Base-by-base conservation (phyloP, 352 stramenopile genomes). In the Phytophthora fragariae region DNA sequence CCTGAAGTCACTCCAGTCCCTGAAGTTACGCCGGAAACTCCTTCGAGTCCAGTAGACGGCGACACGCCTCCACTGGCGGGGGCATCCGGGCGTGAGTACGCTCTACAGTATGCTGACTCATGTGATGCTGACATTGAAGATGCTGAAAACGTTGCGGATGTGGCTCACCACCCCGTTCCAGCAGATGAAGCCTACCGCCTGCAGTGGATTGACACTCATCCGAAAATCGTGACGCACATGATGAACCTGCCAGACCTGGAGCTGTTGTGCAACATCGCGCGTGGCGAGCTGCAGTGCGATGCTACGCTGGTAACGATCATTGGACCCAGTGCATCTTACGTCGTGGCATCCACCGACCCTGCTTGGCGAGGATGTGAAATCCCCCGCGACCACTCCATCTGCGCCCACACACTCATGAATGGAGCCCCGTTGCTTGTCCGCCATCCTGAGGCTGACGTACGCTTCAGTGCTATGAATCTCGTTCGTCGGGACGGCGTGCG, bases 181-280 rank as follows among this genome's bases (percentile, higher is more conserved):
- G 56, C 52, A 9, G 77, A 86, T 47, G 86, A 92, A 66, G 53
- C 62, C 12, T 35, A 65, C 21, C 78, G 86, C 2, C 39, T 91
- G 49, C 53, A 79, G 10, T 77, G 64, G 39, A 79, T 91, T 47
- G 57, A 81, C 21, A 55, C 77, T 14, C 63, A 75, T 31, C 73
- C 64, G 17, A 77, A 75, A 15, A 81, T 77, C 47, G 62, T 84
- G 24, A 77, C 70, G 14, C 62, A 77, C 31, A 79, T 92, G 44
- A 80, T 70, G 67, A 71, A 86, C 57, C 72, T 85, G 15, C 77
- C 83, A 2, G 86, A 93, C 53, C 79, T 93, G n/a, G 74, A 82
- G n/a, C 62, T 91, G 47, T 75, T 93, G 41, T 93, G 86, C 58
- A 69, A 82, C 11, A 75, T 93, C 39, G 83, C 83, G 24, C 70